phyloP scores from a whole-genome alignment of 352 stramenopile species.

The Globisporangium iwayamae region DNA sequence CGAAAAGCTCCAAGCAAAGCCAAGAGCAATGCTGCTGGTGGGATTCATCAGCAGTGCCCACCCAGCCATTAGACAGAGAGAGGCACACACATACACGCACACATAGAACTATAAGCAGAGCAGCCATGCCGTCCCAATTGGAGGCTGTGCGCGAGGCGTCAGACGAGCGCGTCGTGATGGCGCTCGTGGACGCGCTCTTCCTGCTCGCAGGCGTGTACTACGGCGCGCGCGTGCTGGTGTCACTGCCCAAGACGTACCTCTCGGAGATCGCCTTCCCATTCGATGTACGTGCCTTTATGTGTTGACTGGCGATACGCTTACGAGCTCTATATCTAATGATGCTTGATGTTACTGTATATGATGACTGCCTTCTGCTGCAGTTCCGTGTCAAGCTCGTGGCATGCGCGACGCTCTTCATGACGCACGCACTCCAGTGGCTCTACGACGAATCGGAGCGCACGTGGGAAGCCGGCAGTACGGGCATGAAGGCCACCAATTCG shows the following conservation, averaged over 20 bases:
- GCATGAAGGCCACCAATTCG: conserved; percentile 24
- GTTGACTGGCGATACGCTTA: neutral
- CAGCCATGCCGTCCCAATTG: neutral
- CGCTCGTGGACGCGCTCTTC: conserved; percentile 36
- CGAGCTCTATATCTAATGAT: neutral
- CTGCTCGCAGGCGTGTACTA: conserved; percentile 53
- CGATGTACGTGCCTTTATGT: conserved; percentile 37
- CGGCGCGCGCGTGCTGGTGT: conserved; percentile 40
- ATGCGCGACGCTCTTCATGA: conserved; percentile 39
- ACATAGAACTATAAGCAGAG: neutral
- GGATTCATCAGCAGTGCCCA: neutral
- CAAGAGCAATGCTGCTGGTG: neutral
- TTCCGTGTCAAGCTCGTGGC: conserved; percentile 64
- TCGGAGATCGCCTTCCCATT: conserved; percentile 72
- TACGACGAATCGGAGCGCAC: conserved; percentile 34
- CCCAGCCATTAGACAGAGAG: neutral
- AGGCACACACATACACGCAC: neutral
- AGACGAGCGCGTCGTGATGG: conserved; percentile 13
- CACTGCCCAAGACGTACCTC: conserved; percentile 69
- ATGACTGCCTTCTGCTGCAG: conserved; percentile 17
- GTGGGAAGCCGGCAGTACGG: conserved; percentile 2
- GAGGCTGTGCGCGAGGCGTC: conserved; percentile 10
- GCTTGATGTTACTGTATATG: neutral
- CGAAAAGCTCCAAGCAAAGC: neutral
- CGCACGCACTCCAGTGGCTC: conserved; percentile 49